phyloP scores from a whole-genome alignment of 371 early-diverging fungal species.

The Syncephalis fuscata region DNA sequence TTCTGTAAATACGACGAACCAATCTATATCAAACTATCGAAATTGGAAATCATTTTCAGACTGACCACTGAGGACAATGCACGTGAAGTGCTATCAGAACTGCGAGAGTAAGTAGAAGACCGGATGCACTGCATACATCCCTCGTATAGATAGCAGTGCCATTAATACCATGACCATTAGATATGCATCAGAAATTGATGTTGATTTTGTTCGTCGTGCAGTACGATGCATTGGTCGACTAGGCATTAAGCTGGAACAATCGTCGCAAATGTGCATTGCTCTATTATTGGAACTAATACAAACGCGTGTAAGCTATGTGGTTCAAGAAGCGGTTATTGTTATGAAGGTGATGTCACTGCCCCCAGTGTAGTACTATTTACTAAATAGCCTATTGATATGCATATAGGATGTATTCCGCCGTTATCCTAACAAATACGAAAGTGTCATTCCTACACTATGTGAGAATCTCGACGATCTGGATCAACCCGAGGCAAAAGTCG shows the following conservation, averaged over 20 bases:
- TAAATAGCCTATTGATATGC: neutral
- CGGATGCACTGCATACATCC: neutral
- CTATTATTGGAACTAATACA: slow-evolving; percentile 79
- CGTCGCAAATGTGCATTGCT: slow-evolving; percentile 76
- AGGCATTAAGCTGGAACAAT: slow-evolving; percentile 79
- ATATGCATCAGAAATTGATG: slow-evolving; percentile 92
- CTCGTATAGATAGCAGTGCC: neutral
- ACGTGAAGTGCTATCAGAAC: slow-evolving; percentile 80
- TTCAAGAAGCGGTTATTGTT: slow-evolving; percentile 84
- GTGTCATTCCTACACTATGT: slow-evolving; percentile 72
- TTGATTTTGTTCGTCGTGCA: slow-evolving; percentile 87
- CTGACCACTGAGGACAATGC: slow-evolving; percentile 70
- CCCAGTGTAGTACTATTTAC: neutral
- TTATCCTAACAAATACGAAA: slow-evolving; percentile 79
- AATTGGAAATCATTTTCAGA: slow-evolving; percentile 87
- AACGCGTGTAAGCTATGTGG: slow-evolving; percentile 77
- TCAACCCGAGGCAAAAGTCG: slow-evolving; percentile 86
- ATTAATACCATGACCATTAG: slow-evolving; percentile 13
- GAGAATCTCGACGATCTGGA: slow-evolving; percentile 76
- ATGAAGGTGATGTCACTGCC: slow-evolving; percentile 40
- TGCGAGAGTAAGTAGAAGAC: slow-evolving; percentile 54
- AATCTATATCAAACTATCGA: slow-evolving; percentile 91
- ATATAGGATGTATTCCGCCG: slow-evolving; percentile 82
- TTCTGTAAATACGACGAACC: slow-evolving; percentile 99
- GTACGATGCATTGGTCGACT: slow-evolving; percentile 85